A percentile compares a stretch with the other conserved stretches of the same genome.
Conservation (phyloP, 441 rosid genomes). For the Eutrema salsugineum region DNA sequence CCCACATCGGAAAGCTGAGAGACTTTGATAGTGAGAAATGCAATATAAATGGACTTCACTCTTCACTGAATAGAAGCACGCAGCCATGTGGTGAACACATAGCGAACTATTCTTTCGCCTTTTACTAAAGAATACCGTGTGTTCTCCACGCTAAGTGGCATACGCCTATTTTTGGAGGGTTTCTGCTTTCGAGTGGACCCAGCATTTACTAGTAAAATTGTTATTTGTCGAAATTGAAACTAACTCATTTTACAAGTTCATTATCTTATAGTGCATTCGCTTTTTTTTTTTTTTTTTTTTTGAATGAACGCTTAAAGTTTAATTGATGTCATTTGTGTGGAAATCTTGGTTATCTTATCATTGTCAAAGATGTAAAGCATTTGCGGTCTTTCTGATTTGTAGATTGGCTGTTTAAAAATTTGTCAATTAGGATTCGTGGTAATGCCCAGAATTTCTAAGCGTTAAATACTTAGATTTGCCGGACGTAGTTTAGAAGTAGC, state of each 20-base stretch:
- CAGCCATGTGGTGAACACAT: slow-evolving; percentile 55
- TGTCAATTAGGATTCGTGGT: no score
- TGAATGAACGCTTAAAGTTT: no score
- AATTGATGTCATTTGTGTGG: no score
- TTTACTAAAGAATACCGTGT: slow-evolving; percentile 74
- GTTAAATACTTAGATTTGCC: no score
- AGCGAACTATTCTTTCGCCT: slow-evolving; percentile 80
- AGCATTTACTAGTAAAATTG: background rate
- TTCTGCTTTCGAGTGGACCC: background rate
- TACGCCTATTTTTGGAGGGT: slow-evolving; percentile 29
- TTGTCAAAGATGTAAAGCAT: no score
- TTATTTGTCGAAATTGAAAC: no score
- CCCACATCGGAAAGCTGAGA: slow-evolving; percentile 3
- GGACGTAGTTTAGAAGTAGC: background rate
- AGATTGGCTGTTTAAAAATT: background rate
- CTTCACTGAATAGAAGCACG: background rate
- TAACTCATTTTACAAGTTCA: no score
- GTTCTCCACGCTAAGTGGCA: slow-evolving; percentile 16
- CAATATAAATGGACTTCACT: background rate
- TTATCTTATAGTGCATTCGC: no score
- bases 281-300: no score
- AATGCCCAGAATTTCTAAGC: no score
- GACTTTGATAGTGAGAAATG: background rate
- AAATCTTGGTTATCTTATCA: no score
- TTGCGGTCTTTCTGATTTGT: no score